Percentiles rank a stretch among this genome's conserved stretches.
phyloP scores from a whole-genome alignment of 345 rosid species.

The Barbarea vulgaris region DNA sequence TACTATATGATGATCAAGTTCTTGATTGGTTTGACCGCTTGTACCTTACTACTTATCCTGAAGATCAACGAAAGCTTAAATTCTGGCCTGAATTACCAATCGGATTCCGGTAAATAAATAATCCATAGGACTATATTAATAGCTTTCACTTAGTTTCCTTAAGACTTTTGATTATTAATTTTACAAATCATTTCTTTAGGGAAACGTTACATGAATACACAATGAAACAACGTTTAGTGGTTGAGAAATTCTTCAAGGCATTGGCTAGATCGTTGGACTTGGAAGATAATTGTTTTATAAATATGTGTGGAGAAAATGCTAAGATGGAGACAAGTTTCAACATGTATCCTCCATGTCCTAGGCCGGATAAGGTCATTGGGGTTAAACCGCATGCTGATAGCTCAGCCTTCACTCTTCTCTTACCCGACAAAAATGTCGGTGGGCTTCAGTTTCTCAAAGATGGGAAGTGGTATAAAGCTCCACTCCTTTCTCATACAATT shows the following conservation, averaged over 20 bases:
- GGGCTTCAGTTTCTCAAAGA: constrained; percentile 57
- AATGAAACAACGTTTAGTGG: constrained; percentile 28
- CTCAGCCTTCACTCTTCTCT: constrained; percentile 57
- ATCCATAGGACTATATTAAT: background rate
- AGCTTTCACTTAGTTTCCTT: background rate
- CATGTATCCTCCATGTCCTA: constrained; percentile 63
- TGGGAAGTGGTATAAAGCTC: constrained; percentile 54
- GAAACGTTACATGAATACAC: constrained; percentile 46
- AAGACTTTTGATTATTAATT: background rate
- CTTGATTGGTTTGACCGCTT: constrained; percentile 78
- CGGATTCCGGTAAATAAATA: constrained; percentile 50
- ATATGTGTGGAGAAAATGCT: constrained; percentile 48
- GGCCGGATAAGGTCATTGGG: constrained; percentile 58
- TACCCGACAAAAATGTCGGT: constrained; percentile 55
- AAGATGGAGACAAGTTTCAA: constrained; percentile 52
- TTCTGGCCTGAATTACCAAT: constrained; percentile 65
- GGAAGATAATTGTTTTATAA: constrained; percentile 51
- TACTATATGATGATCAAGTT: constrained; percentile 59
- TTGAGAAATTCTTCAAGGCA: constrained; percentile 44
- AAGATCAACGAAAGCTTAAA: constrained; percentile 45
- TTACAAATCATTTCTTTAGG: constrained; percentile 27
- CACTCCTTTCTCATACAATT: constrained; percentile 48
- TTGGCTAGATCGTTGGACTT: constrained; percentile 54
- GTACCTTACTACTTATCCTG: constrained; percentile 52
- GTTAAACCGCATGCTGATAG: constrained; percentile 64